Conservation (phyloP, 1,139 yeast genomes). For the Meyerozyma smithsonii region DNA sequence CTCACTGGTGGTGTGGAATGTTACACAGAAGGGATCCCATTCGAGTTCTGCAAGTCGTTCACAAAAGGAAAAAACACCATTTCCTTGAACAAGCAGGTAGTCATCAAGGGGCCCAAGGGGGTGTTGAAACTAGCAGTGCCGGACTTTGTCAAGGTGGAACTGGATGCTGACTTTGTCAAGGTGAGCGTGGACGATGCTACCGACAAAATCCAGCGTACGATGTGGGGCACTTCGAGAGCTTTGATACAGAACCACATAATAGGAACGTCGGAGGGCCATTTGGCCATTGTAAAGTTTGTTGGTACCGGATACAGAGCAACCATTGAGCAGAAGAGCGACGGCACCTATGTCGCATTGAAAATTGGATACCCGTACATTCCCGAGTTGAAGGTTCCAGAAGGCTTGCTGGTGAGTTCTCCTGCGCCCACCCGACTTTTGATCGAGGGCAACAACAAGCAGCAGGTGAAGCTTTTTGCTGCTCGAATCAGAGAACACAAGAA, state of each 20-base stretch:
- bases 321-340: constrained; percentile 39
- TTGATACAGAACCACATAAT: constrained; percentile 69
- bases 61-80: constrained; percentile 65
- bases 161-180: constrained; percentile 32
- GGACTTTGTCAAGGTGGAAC: constrained; percentile 52
- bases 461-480: constrained; percentile 86
- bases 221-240: constrained; percentile 96
- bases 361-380: constrained; percentile 72
- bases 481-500: constrained; percentile 80
- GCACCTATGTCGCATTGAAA: constrained; percentile 60
- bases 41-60: constrained; percentile 49
- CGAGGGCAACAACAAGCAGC: constrained; percentile 86
- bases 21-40: constrained; percentile 33
- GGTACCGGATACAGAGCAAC: constrained; percentile 97
- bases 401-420: constrained; percentile 71
- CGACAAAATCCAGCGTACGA: constrained; percentile 67
- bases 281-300: constrained; percentile 80
- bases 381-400: constrained; percentile 72
- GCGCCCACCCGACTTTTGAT: constrained; percentile 82
- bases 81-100: constrained; percentile 54
- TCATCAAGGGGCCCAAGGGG: constrained; percentile 83
- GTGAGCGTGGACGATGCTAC: constrained; percentile 56
- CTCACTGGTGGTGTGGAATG: constrained; percentile 30
- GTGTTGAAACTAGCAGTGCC: constrained; percentile 61
- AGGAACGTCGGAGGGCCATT: constrained; percentile 92